Evolutionary conservation across 2,329 filamentous ascomycete genomes (phyloP).

Genomic region (Hortaea werneckii): DNA sequence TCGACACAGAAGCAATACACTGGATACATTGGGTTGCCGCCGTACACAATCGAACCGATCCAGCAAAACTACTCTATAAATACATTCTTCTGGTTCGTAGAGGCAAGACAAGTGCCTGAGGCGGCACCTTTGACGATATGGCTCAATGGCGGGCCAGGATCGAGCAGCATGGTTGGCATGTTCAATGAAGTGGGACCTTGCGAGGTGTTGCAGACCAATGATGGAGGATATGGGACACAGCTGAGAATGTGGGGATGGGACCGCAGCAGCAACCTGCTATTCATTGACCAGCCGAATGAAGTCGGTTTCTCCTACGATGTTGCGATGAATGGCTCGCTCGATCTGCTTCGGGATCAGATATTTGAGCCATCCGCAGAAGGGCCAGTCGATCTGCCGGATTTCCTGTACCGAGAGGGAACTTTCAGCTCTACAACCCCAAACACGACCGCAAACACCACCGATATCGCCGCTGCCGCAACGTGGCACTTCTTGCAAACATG

Average conservation of each 20-base stretch:
- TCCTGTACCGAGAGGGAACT: slow-evolving; percentile 50
- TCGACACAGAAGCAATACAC: slow-evolving; percentile 57
- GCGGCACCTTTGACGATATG: slow-evolving; percentile 50
- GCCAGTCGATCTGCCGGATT: slow-evolving; percentile 41
- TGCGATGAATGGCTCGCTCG: slow-evolving; percentile 32
- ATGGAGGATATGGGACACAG: slow-evolving; percentile 23
- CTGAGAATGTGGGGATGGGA: slow-evolving; percentile 51
- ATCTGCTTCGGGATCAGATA: slow-evolving; percentile 28
- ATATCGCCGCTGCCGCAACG: slow-evolving; percentile 35
- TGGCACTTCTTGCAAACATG: slow-evolving; percentile 57
- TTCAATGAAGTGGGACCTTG: slow-evolving; percentile 39
- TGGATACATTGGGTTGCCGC: slow-evolving; percentile 54
- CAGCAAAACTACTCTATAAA: slow-evolving; percentile 49
- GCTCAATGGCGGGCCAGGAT: slow-evolving; percentile 52
- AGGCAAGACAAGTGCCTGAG: slow-evolving; percentile 42
- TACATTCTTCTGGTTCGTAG: slow-evolving; percentile 58
- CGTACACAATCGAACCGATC: slow-evolving; percentile 33
- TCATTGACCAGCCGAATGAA: slow-evolving; percentile 56
- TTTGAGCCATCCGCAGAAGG: slow-evolving; percentile 34
- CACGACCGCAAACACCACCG: slow-evolving; percentile 24
- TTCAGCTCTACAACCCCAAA: slow-evolving; percentile 46
- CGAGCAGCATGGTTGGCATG: slow-evolving; percentile 48
- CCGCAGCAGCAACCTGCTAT: slow-evolving; percentile 54
- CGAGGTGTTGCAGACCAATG: slow-evolving; percentile 25
- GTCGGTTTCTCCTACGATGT: slow-evolving; percentile 49